Percentiles rank a stretch among this genome's conserved stretches.
These are phyloP conservation scores for Juglanconis oblonga DNA, from an alignment of 2,329 filamentous ascomycete genomes.

Conservation along the genomic window DNA sequence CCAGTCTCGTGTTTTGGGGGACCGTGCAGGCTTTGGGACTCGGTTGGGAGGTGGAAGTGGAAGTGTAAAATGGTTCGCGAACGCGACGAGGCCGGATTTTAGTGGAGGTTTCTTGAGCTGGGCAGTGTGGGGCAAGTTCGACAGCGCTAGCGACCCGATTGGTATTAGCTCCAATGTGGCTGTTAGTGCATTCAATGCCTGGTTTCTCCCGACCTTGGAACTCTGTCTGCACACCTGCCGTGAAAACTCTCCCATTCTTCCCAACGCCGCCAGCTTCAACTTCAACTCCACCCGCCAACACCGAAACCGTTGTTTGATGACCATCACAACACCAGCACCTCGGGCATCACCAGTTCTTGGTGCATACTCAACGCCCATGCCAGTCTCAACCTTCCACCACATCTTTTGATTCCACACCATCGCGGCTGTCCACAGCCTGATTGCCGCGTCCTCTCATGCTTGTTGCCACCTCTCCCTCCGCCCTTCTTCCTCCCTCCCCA, in stretches of 20 bases:
- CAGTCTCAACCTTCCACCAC: constrained; percentile 1
- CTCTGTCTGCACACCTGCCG: not conserved
- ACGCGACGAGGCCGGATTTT: not conserved
- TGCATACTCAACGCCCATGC: constrained; percentile 12
- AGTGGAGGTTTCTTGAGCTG: not conserved
- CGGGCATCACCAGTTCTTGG: constrained; percentile 34
- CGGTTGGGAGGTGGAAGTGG: not conserved
- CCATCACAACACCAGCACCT: constrained; percentile 29
- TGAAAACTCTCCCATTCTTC: constrained; percentile 18
- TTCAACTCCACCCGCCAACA: constrained; percentile 10
- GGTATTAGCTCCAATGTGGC: constrained; percentile 13
- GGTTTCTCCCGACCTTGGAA: not conserved
- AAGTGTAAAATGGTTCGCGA: not conserved
- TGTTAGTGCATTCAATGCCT: constrained; percentile 5
- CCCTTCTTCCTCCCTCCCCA: constrained; percentile 73
- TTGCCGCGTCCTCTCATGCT: constrained; percentile 66
- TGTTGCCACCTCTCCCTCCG: constrained; percentile 72
- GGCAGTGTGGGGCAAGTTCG: not conserved
- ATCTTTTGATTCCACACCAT: constrained; percentile 11
- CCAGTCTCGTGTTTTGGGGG: not conserved
- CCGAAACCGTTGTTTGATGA: constrained; percentile 31
- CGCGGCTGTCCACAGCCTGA: constrained; percentile 52
- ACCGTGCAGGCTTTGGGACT: not conserved
- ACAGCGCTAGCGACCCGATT: not conserved
- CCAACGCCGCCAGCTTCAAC: constrained; percentile 26